These are phyloP conservation scores for Pichia scutulata DNA, from an alignment of 805 yeast species.

Conservation along the genomic window DNA sequence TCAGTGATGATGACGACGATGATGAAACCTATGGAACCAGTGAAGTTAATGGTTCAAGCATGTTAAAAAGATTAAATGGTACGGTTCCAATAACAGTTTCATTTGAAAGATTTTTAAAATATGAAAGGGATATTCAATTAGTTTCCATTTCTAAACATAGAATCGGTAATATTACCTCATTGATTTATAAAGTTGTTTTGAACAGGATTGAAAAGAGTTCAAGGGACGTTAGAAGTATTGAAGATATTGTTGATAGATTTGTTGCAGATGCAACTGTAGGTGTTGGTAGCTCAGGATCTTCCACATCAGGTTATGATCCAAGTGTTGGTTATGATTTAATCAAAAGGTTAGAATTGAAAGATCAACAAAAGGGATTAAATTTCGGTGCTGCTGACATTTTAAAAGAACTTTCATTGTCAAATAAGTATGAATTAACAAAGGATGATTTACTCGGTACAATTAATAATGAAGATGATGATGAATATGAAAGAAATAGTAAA, in stretches of 20 bases:
- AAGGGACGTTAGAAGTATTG: conserved; percentile 15
- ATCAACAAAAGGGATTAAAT: conserved; percentile 29
- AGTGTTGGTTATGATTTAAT: conserved; percentile 16
- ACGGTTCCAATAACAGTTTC: conserved; percentile 51
- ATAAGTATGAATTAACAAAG: conserved; percentile 26
- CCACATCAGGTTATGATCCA: conserved; percentile 25
- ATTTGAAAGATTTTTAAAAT: conserved; percentile 58
- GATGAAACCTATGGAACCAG: background rate
- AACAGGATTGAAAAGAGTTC: conserved; percentile 49
- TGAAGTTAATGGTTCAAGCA: background rate
- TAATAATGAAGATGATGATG: conserved; percentile 21
- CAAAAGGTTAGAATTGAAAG: conserved; percentile 25
- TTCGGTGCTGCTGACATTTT: conserved; percentile 39
- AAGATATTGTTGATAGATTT: conserved; percentile 18
- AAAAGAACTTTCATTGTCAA: conserved; percentile 18
- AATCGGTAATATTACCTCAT: conserved; percentile 61
- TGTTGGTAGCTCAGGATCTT: conserved; percentile 10
- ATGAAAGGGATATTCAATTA: conserved; percentile 57
- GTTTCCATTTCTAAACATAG: conserved; percentile 55
- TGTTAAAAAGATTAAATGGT: conserved; percentile 38
- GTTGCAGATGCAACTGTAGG: conserved; percentile 26
- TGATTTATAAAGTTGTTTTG: conserved; percentile 55
- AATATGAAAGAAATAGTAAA: background rate
- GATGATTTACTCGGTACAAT: conserved; percentile 30
- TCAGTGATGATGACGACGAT: conserved; percentile 8